phyloP scores from a whole-genome alignment of 768 basidiomycete genomes.

The Boletales sp. region DNA sequence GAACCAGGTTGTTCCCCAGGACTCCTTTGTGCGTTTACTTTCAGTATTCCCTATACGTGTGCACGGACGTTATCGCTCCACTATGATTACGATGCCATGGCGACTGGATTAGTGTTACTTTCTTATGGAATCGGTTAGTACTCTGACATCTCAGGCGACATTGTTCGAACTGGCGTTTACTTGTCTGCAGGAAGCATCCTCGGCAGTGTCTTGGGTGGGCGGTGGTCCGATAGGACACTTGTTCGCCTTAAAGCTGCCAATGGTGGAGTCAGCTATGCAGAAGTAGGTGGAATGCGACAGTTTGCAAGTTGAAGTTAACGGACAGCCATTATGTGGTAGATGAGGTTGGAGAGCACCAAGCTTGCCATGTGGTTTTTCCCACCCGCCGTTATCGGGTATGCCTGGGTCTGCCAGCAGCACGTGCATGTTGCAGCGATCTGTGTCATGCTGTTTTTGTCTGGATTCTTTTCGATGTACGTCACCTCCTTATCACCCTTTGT shows the following conservation, averaged over 20 bases:
- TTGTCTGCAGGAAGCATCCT: slow-evolving; percentile 38
- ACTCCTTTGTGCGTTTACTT: slow-evolving; percentile 66
- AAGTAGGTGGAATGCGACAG: slow-evolving; percentile 41
- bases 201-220: slow-evolving; percentile 57
- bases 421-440: slow-evolving; percentile 69
- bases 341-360: slow-evolving; percentile 69
- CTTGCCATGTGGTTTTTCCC: slow-evolving; percentile 52
- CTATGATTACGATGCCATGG: slow-evolving; percentile 68
- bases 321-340: slow-evolving; percentile 36
- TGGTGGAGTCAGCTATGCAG: slow-evolving; percentile 53
- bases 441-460: slow-evolving; percentile 68
- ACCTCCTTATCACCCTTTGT: neutral
- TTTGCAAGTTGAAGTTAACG: neutral
- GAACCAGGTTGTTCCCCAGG: slow-evolving; percentile 36
- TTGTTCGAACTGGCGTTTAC: neutral
- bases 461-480: slow-evolving; percentile 71
- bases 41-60: slow-evolving; percentile 69
- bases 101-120: slow-evolving; percentile 75
- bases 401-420: slow-evolving; percentile 67
- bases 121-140: slow-evolving; percentile 63
- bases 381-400: slow-evolving; percentile 62
- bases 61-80: slow-evolving; percentile 62
- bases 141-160: neutral
- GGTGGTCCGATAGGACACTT: slow-evolving; percentile 54
- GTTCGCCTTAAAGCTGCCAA: slow-evolving; percentile 41